phyloP scores from a whole-genome alignment of 371 early-diverging fungal species.

The Circinella umbellata region DNA sequence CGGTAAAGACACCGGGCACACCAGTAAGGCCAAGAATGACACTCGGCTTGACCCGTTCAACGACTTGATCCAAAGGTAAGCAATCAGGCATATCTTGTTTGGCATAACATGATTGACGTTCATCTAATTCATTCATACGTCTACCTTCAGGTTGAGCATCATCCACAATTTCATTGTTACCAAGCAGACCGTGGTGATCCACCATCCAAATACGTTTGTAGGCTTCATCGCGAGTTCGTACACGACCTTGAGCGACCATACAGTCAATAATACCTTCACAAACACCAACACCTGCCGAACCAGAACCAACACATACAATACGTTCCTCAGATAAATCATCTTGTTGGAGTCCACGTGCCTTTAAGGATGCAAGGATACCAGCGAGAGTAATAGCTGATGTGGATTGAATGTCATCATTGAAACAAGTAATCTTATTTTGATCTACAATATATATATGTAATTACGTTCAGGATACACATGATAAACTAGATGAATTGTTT shows the following conservation, averaged over 20 bases:
- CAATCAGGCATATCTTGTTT: constrained; percentile 59
- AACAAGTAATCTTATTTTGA: constrained; percentile 61
- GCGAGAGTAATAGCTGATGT: constrained; percentile 69
- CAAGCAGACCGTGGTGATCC: constrained; percentile 60
- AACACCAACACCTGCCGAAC: constrained; percentile 73
- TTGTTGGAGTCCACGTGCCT: constrained; percentile 52
- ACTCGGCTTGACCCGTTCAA: constrained; percentile 66
- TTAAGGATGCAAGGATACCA: constrained; percentile 64
- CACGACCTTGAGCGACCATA: constrained; percentile 65
- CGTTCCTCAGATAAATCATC: constrained; percentile 51
- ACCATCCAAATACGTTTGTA: constrained; percentile 65
- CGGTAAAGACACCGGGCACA: constrained; percentile 63
- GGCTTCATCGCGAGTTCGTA: constrained; percentile 61
- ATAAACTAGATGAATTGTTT: neutral
- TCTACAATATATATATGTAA: constrained; percentile 27
- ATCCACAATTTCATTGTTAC: constrained; percentile 43
- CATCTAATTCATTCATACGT: constrained; percentile 39
- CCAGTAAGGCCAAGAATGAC: constrained; percentile 68
- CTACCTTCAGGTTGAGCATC: constrained; percentile 22
- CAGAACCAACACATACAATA: constrained; percentile 71
- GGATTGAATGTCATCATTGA: constrained; percentile 76
- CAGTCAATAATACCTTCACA: constrained; percentile 69
- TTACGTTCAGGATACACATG: too few species aligned
- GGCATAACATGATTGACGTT: constrained; percentile 57
- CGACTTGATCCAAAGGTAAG: constrained; percentile 56